Evolutionary conservation across 805 yeast species (phyloP), one percentile per base, ranked within the genome.

Genomic region (Ogataea ganodermae): DNA sequence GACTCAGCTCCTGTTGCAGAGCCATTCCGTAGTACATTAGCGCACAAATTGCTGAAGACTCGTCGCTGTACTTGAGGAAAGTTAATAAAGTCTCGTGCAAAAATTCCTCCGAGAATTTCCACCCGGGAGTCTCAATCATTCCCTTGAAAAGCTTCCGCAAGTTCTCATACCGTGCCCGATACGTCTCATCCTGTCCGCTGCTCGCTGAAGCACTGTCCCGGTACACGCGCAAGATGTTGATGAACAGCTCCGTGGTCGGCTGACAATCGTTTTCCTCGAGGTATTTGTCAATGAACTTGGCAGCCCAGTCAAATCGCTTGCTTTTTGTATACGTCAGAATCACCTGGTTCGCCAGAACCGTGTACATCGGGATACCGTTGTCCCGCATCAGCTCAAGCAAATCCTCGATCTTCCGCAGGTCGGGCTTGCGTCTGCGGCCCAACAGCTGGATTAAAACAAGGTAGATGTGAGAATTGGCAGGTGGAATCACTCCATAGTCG

Each of bases 381-480:
- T 58, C 30, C n/a, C 56, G 50, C 65, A 75, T 70, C 41, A 63
- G 50, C 1, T 54, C 40, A 10, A 74, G 20, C 6, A 74, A 24
- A 1, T 49, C 49, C 17, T 62, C 57, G 12, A 75, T 64, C 32
- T 64, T 60, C 12, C 51, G 49, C 3, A 60, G 36, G 18, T 59
- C 57, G 6, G 63, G 62, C 4, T 48, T 44, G 20, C 55, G 50
- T 9, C 68, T 67, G 32, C 67, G 58, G 24, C 64, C 62, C 26
- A 66, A 70, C 42, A 63, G 56, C 30, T 68, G 67, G 7, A 74
- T 58, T 43, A 76, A 66, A 8, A 69, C 63, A 2, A 73, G 58
- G 46, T 75, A 77, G 36, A 72, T 69, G 48, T 72, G 71, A 0
- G 79, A 61, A 32, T 66, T 68, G 0, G 71, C 71, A 2, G 71